Base-by-base conservation (phyloP, 148 eudicot species). In the Rhododendron griersonianum region DNA sequence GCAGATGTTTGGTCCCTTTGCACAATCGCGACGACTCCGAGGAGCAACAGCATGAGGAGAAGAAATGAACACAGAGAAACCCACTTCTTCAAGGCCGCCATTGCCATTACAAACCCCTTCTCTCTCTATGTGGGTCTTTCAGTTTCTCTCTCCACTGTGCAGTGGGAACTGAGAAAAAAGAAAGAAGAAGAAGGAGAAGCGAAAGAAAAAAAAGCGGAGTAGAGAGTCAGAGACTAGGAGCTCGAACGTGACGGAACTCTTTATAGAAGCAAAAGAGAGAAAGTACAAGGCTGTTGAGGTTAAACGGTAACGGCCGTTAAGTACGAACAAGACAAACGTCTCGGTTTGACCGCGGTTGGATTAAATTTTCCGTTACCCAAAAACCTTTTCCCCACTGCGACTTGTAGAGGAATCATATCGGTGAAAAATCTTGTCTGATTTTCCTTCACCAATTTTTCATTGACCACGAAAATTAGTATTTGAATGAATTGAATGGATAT, bases 261-360 rank as follows among this genome's bases (percentile, higher is more conserved):
- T 84, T 84, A 84, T 84, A 84, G 63, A 19, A 45, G 48, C 6
- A 19, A 35, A 11, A 7, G 3, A 63, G 69, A 8, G 69, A 23
- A 30, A 23, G 69, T 63, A n/a, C 69, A 21, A 63, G 28, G 25
- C 41, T 16, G 9, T 3, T 10, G 35, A 1, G 45, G 8, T 28
- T 47, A 16, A 82, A 83, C 63, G 85, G 74, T 84, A 71, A 84
- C 79, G 79, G 79, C 79, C 78, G 85, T 84, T 71, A 84, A 69
- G 45, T 18, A 71, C 67, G 3, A 0, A 41, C 45, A 41, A 6
- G 45, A 41, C 45, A 41, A 41, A 41, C 45, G 45, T 30, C 45
- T 41, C 45, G 45, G 45, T 41, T 41, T 41, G 45, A 41, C 45
- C 45, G 45, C 45, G 1, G 45, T 41, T 41, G 8, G 45, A 41